Evolutionary conservation across 108 stramenopile genomes (phyloP).

Genomic region (Halocafeteria seosinensis): DNA sequence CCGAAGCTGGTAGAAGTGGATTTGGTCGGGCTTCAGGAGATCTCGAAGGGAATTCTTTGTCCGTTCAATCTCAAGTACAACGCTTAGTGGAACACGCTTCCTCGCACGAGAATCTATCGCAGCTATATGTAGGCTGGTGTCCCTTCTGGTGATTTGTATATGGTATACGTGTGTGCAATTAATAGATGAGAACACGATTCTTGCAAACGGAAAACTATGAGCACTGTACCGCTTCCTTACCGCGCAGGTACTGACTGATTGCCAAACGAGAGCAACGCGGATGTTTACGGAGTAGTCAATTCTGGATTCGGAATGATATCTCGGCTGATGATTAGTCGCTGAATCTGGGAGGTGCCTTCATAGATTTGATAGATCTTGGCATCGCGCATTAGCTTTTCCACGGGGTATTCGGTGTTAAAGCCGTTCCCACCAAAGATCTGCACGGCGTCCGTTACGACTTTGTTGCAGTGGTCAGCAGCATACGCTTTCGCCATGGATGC

Average conservation of each 20-base stretch:
- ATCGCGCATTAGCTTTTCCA: conserved; percentile 23
- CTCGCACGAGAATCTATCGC: conserved; percentile 76
- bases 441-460: conserved; percentile 18
- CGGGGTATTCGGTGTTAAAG: conserved; percentile 26
- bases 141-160: conserved; percentile 81
- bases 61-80: conserved; percentile 83
- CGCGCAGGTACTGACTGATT: too few species aligned
- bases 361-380: conserved; percentile 23
- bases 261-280: too few species aligned
- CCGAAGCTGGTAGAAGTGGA: neutral
- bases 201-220: too few species aligned
- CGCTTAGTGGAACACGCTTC: conserved; percentile 83
- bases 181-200: too few species aligned
- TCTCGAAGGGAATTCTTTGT: conserved; percentile 43
- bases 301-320: conserved; percentile 5
- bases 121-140: conserved; percentile 90
- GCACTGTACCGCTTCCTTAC: too few species aligned
- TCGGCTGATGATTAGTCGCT: conserved; percentile 20
- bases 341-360: conserved; percentile 28
- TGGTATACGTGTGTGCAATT: too few species aligned
- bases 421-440: conserved; percentile 25
- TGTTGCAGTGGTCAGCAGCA: conserved; percentile 15
- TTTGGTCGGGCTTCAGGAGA: conserved; percentile 7
- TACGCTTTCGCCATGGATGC: conserved; percentile 29
- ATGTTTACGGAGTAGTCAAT: neutral